Evolutionary conservation across 352 stramenopile species (phyloP).

Genomic region (Phytopythium aichiense): DNA sequence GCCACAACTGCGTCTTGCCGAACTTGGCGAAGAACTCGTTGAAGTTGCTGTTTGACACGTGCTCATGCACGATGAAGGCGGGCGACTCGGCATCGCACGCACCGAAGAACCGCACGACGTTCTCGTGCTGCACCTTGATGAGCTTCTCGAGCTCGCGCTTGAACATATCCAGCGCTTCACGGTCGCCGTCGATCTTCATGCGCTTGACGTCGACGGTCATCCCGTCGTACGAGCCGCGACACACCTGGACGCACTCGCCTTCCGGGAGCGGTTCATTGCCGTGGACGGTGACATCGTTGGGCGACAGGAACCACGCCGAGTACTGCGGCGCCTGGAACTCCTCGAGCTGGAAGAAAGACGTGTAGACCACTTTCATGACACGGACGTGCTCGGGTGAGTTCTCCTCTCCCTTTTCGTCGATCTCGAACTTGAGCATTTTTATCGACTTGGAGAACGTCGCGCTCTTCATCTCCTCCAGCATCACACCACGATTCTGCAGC

Average conservation of each 20-base stretch:
- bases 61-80: conserved; percentile 34
- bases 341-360: neutral
- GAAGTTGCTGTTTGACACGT: conserved; percentile 24
- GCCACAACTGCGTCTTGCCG: conserved; percentile 4
- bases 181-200: conserved; percentile 12
- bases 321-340: conserved; percentile 10
- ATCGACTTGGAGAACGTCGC: neutral
- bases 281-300: conserved; percentile 20
- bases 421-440: conserved; percentile 19
- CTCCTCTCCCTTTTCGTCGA: conserved; percentile 14
- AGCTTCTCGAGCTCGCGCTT: conserved; percentile 29
- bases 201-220: conserved; percentile 31
- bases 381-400: conserved; percentile 15
- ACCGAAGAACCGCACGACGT: conserved; percentile 34
- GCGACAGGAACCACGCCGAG: conserved; percentile 17
- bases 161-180: conserved; percentile 15
- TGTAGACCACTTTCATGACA: conserved; percentile 15
- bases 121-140: conserved; percentile 22
- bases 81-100: conserved; percentile 31
- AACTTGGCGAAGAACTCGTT: conserved; percentile 24
- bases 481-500: neutral
- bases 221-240: conserved; percentile 20
- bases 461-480: neutral
- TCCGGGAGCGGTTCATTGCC: conserved; percentile 12
- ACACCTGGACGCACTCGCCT: conserved; percentile 20